These are phyloP conservation scores for Phytopythium cucurbitacearum DNA, from an alignment of 352 stramenopile genomes.

Conservation along the genomic window DNA sequence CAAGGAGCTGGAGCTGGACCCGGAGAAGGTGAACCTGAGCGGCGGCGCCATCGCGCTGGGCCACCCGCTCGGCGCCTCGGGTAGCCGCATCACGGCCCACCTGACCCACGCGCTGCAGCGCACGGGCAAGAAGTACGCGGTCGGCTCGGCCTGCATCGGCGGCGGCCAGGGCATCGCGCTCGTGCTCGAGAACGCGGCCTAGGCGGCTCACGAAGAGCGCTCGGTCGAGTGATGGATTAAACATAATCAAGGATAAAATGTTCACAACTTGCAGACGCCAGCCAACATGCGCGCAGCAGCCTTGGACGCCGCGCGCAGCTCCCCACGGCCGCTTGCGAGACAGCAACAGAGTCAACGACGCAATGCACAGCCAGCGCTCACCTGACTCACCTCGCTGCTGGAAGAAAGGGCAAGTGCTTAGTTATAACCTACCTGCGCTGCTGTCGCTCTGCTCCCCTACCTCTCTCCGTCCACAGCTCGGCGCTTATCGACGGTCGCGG, in stretches of 20 bases:
- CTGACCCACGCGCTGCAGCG: slow-evolving; percentile 84
- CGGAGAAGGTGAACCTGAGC: slow-evolving; percentile 90
- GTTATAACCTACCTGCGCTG: slow-evolving; percentile 1
- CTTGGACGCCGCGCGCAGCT: not conserved
- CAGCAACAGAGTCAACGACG: not conserved
- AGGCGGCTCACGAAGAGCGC: slow-evolving; percentile 9
- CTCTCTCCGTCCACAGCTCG: not conserved
- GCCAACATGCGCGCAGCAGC: not conserved
- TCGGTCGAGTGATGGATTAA: not conserved
- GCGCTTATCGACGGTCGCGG: slow-evolving; percentile 30
- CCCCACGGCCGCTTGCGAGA: not conserved
- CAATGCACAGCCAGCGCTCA: not conserved
- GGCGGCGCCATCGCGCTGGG: slow-evolving; percentile 96
- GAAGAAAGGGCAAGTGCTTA: too few relatives aligned
- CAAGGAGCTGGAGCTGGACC: slow-evolving; percentile 95
- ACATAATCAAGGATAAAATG: not conserved
- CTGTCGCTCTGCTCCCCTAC: not conserved
- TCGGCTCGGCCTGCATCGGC: slow-evolving; percentile 97
- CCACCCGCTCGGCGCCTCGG: slow-evolving; percentile 95
- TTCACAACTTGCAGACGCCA: slow-evolving; percentile 1
- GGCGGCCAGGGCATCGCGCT: slow-evolving; percentile 98
- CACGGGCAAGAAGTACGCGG: slow-evolving; percentile 90
- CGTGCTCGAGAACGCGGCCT: slow-evolving; percentile 91
- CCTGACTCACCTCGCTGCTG: slow-evolving; percentile 1
- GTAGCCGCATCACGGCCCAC: slow-evolving; percentile 90